A percentile compares a stretch with the other conserved stretches of the same genome.
Conservation (phyloP, 192 early-diverging fungal genomes). For the Podila verticillata region DNA sequence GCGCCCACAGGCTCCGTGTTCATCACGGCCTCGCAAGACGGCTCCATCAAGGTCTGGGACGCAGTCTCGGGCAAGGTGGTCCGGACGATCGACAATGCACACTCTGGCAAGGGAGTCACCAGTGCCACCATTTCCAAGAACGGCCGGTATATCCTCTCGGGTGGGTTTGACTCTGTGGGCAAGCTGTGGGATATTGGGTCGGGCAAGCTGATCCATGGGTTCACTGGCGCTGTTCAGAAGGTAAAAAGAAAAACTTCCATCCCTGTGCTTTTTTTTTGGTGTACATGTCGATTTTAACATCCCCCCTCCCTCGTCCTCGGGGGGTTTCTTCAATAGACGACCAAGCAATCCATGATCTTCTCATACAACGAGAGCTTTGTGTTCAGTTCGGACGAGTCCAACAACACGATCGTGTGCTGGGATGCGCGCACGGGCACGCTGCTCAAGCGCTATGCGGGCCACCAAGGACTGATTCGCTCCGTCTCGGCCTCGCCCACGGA, state of each 20-base stretch:
- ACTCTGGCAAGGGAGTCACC: conserved; percentile 77
- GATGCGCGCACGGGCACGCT: conserved; percentile 73
- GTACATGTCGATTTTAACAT: no score
- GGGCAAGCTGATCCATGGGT: conserved; percentile 77
- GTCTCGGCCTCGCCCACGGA: conserved; percentile 71
- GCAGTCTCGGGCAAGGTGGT: conserved; percentile 78
- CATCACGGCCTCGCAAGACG: conserved; percentile 84
- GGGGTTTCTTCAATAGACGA: no score
- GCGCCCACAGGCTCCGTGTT: conserved; percentile 76
- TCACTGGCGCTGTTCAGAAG: conserved; percentile 71
- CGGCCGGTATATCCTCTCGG: conserved; percentile 79
- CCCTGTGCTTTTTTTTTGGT: not conserved
- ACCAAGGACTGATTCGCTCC: conserved; percentile 63
- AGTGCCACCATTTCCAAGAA: conserved; percentile 80
- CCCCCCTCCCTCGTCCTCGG: no score
- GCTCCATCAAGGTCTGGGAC: conserved; percentile 89
- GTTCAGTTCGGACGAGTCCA: conserved; percentile 71
- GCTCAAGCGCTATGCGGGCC: conserved; percentile 62
- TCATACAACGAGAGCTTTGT: conserved; percentile 79
- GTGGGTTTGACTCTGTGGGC: conserved; percentile 78
- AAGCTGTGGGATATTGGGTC: conserved; percentile 87
- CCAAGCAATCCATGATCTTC: conserved; percentile 59
- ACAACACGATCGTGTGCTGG: conserved; percentile 73
- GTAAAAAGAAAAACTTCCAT: conserved; percentile 49
- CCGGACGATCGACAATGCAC: conserved; percentile 79